These are phyloP conservation scores for Gastrolobium villosum DNA, from an alignment of 306 rosid species.

Conservation along the genomic window DNA sequence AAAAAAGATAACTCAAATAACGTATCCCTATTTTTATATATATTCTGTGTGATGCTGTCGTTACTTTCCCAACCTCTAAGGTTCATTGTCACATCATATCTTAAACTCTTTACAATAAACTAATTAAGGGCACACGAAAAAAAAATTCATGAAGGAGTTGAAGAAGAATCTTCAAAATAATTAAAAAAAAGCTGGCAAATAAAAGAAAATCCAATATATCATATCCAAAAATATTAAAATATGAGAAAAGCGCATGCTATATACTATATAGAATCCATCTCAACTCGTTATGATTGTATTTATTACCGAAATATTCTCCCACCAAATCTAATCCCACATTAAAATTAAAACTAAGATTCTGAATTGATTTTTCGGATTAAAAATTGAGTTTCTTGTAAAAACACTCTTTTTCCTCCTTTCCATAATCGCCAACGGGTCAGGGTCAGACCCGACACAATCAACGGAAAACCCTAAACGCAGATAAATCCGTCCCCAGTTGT, in stretches of 20 bases:
- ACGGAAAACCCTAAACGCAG: neutral
- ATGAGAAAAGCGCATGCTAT: neutral
- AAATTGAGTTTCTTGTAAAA: neutral
- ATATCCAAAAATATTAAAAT: neutral
- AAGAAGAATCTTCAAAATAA: neutral
- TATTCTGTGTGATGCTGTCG: too few relatives aligned
- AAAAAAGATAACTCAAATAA: too few relatives aligned
- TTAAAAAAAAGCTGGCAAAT: neutral
- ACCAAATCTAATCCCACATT: neutral
- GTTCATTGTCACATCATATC: neutral
- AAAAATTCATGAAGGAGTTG: neutral
- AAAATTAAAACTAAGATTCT: neutral
- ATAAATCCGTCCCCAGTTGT: neutral
- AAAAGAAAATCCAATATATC: neutral
- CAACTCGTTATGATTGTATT: neutral
- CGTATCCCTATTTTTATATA: too few relatives aligned
- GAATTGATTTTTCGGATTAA: neutral
- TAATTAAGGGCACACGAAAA: neutral
- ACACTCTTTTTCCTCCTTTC: neutral
- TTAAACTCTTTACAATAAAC: neutral
- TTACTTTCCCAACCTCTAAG: too few relatives aligned
- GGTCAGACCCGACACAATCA: slow-evolving; percentile 9
- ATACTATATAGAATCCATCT: neutral
- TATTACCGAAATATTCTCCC: neutral
- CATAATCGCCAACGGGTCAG: neutral